Conservation (phyloP, 225 moss, liverwort and hornwort genomes). For the Lunularia cruciata region DNA sequence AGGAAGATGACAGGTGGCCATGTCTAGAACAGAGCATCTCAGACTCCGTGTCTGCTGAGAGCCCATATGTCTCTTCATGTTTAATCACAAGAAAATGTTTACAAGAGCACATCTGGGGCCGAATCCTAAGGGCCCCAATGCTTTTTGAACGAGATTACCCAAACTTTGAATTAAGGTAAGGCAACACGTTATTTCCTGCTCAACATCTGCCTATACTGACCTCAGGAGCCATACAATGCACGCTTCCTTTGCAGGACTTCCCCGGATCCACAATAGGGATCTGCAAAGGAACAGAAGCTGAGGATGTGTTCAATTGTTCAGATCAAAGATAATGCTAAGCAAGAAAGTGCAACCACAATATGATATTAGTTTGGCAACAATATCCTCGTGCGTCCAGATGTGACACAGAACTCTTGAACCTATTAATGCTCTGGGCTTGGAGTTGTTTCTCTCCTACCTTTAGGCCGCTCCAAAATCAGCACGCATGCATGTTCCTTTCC, state of each 20-base stretch:
- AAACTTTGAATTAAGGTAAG: neutral
- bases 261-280: conserved; percentile 74
- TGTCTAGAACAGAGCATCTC: conserved; percentile 87
- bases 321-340: too few species aligned
- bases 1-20: conserved; percentile 84
- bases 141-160: too few species aligned
- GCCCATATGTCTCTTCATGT: conserved; percentile 72
- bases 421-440: too few species aligned
- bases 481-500: conserved; percentile 82
- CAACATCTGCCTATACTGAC: conserved; percentile 33
- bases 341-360: too few species aligned
- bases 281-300: conserved; percentile 58
- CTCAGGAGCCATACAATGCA: conserved; percentile 99
- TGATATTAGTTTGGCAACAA: too few species aligned
- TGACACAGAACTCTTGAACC: too few species aligned
- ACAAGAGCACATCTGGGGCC: neutral
- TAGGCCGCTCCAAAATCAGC: conserved; percentile 98
- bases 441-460: too few species aligned
- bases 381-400: too few species aligned
- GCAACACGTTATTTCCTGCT: neutral
- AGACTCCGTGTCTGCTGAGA: conserved; percentile 95
- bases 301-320: too few species aligned
- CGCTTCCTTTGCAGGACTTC: conserved; percentile 91
- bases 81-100: conserved; percentile 88
- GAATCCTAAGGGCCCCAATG: too few species aligned